Base-by-base conservation (phyloP, 1,284 basidiomycete genomes). In the Rhodotorula sp. region DNA sequence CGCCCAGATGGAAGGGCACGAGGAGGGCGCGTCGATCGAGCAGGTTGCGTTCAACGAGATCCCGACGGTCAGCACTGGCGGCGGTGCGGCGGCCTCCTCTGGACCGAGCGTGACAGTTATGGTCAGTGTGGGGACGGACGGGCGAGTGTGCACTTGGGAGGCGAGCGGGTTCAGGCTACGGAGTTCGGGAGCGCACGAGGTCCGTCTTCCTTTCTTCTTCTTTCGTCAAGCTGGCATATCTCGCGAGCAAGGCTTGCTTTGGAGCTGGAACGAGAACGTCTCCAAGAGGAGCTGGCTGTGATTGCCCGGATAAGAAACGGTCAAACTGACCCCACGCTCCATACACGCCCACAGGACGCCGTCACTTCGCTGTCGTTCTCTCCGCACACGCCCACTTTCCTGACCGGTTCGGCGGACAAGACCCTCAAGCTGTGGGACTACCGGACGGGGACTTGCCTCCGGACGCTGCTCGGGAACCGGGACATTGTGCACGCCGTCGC, bases 121-220 rank as follows among this genome's bases (percentile, higher is more conserved):
- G 23, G 88, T 94, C 1, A 94, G 91, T 1, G 94, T 91, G 14
- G 93, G 88, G 3, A 98, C 95, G 15, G 97, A 99, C 80, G 94
- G 95, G 0, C 94, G 92, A 81, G 90, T 90, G 39, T 92, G 91
- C 79, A 89, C 97, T 58, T 98, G 94, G 93, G 96, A 99, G 82
- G 85, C 96, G 54, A 86, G 86, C 61, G 93, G 92, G 20, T 91
- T 91, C 85, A 86, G 90, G 71, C 81, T 93, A 62, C 87, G 94
- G 69, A 86, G 89, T 31, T 92, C 91, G 46, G 83, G 94, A 12
- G 85, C 90, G 73, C 93, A 96, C 79, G 85, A 88, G 81, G 91
- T 93, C 74, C 71, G 87, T 85, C 14, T 46, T n/a, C 21, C 73
- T 14, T 56, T 60, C 67, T 60, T 48, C 68, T 58, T 39, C 47